Conservation (phyloP, 2,329 filamentous ascomycete genomes). For the Botrytis fragariae region DNA sequence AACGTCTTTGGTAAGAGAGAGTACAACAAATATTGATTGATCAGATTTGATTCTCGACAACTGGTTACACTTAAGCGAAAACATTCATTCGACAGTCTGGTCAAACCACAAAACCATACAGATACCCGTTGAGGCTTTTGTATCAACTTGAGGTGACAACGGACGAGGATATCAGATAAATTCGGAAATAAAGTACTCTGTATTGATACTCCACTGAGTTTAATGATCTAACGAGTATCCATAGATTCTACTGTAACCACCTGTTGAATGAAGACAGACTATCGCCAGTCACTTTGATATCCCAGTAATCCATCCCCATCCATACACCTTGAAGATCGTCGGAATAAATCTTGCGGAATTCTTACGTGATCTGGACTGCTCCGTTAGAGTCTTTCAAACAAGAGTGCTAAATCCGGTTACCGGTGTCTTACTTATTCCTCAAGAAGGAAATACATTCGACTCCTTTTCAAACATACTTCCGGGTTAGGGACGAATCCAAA, state of each 20-base stretch:
- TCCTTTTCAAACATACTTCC: not conserved
- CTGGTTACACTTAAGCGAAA: not conserved
- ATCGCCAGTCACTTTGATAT: not conserved
- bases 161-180: not conserved
- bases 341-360: not conserved
- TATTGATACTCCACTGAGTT: not conserved
- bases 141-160: not conserved
- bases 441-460: not conserved
- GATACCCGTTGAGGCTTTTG: not conserved
- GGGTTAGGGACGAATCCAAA: not conserved
- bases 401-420: not conserved
- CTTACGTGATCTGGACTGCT: slow-evolving; percentile 8
- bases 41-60: slow-evolving; percentile 11
- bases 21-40: not conserved
- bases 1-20: slow-evolving; percentile 1
- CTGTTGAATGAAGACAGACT: not conserved
- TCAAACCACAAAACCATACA: not conserved
- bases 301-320: not conserved
- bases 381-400: not conserved
- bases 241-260: not conserved
- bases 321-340: not conserved
- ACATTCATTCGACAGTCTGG: not conserved
- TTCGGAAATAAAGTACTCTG: not conserved
- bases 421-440: not conserved
- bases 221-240: not conserved